Percentiles rank a stretch among this genome's conserved stretches.
Conservation (phyloP, 306 rosid species). For the Fragaria nilgerrensis region DNA sequence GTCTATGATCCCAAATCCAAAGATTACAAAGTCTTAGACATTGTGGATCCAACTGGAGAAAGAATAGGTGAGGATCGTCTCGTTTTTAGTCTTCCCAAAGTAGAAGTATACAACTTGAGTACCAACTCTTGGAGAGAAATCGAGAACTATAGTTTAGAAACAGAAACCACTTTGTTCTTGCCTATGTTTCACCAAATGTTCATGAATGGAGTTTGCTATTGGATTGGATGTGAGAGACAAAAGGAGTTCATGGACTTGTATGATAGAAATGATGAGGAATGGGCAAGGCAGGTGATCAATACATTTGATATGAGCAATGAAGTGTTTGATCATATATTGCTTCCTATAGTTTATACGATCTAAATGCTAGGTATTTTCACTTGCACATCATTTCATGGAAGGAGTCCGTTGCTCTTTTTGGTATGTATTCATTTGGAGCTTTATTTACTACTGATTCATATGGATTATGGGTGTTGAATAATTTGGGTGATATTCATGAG, state of each 20-base stretch:
- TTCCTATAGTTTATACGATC: not conserved
- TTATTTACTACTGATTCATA: not conserved
- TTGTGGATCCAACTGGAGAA: not conserved
- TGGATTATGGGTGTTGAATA: not conserved
- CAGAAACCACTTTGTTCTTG: not conserved
- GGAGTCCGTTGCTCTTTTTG: not conserved
- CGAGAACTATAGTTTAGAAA: not conserved
- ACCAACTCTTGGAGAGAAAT: not conserved
- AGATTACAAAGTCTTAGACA: not conserved
- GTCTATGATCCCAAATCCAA: constrained; percentile 9
- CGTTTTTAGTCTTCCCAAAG: not conserved
- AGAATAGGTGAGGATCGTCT: not conserved
- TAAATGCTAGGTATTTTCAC: not conserved
- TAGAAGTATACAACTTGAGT: not conserved
- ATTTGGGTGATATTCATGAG: not conserved
- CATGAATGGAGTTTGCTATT: constrained; percentile 8
- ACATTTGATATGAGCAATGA: not conserved
- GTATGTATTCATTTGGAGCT: not conserved
- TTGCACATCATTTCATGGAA: not conserved
- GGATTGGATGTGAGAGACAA: not conserved
- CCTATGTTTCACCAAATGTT: not conserved
- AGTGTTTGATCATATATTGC: not conserved
- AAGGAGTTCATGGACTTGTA: not conserved
- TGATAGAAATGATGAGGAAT: not conserved
- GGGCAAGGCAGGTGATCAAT: not conserved